Base-by-base conservation (phyloP, 768 basidiomycete genomes). In the Suillus lakei region DNA sequence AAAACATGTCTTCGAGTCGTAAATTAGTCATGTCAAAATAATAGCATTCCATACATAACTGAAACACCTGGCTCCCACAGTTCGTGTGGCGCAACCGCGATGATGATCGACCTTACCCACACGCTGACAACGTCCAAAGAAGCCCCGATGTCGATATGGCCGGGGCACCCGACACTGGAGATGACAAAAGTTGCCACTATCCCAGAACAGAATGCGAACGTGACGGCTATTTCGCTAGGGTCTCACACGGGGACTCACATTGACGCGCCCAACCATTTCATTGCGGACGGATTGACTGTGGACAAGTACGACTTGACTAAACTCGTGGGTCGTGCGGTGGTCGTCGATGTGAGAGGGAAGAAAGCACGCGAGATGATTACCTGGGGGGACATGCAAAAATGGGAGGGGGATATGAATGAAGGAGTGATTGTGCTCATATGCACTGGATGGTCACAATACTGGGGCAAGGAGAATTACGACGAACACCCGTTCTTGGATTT, bases 231-330 rank as follows among this genome's bases (percentile, higher is more conserved):
- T 39, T 77, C 84, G 36, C 67, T 91, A 12, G 86, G 88, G 16
- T 86, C 91, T 1, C 91, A 93, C 72, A 88, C 88, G 4, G 91
- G 91, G 50, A 92, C 91, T 9, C 91, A 93, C 76, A 82, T 92
- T 70, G 91, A 93, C 72, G 90, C 91, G 1, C 91, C 91, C 0
- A 85, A 82, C 46, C 91, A 93, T 69, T 91, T 90, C 78, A 73
- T 89, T 73, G 74, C 74, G 6, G 75, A 82, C 58, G 89, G 87
- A 5, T 72, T 75, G 50, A 81, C 84, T 2, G 82, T 91, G 58
- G 85, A 88, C 68, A 77, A 85, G 58, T 78, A 91, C 39, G 83
- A 85, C 34, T 78, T 91, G 15, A 69, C 75, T 4, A 74, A 80
- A 12, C 80, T 91, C 54, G 71, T 89, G 18, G 85, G 84, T 3